Evolutionary conservation across 148 eudicot genomes (phyloP), one percentile per base, ranked within the genome.

Genomic region (Chenopodium quinoa): DNA sequence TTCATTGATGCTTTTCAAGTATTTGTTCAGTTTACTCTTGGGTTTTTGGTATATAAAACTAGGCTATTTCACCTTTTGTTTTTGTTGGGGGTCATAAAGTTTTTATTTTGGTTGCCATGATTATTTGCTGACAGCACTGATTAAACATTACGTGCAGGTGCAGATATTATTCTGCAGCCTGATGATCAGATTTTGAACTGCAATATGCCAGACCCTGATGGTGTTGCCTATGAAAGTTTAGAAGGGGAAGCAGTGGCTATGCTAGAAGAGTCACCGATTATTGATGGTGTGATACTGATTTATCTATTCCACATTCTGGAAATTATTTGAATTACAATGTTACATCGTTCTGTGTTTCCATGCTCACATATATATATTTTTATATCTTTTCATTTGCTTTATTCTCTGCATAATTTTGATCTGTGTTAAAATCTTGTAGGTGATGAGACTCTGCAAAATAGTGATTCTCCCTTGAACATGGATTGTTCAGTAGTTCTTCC

Each of bases 401-500:
- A 72, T 34, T 23, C 29, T 73, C 25, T 65, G 75, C 56, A 74
- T 56, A 22, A 40, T 72, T 40, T 73, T 66, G 37, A 72, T 77
- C 50, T 77, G 40, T 77, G 1, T 78, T 7, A 44, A 29, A 63
- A 44, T 50, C 32, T 76, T 65, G 84, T 34, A 78, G 84, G 87
- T 22, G 82, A 67, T 13, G 82, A 81, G 25, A 71, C 67, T 54
- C 52, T 78, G 34, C 84, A 73, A 78, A 68, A 81, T 23, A 40
- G 32, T 13, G 82, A 78, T 22, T 66, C 79, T 62, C 34, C 23
- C 8, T 50, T 67, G 66, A 34, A 40, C 75, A 81, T 83, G 87
- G 92, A 89, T 29, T 81, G 78, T 76, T 73, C 89, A 11, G 69
- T 78, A 52, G 82, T 81, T 64, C 68, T 88, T 32, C 80, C 79